Conservation (phyloP, 2,329 filamentous ascomycete species). For the Colletotrichum phormii region DNA sequence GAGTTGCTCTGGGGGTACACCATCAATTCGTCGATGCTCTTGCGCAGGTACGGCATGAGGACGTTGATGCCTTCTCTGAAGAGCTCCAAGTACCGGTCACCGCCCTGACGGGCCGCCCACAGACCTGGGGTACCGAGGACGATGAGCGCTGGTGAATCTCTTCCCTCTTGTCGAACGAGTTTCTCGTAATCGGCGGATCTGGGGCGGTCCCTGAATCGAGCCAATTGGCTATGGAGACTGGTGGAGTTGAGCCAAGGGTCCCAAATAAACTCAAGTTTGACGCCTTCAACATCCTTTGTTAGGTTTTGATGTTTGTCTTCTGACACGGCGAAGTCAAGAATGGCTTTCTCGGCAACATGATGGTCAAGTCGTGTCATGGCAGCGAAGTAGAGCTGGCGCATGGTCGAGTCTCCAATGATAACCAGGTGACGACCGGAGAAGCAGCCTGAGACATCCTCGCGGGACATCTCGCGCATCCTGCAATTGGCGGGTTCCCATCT, state of each 20-base stretch:
- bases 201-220: constrained; percentile 29
- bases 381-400: constrained; percentile 71
- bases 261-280: constrained; percentile 59
- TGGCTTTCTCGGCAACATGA: constrained; percentile 22
- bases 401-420: constrained; percentile 71
- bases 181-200: constrained; percentile 30
- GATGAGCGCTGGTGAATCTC: constrained; percentile 55
- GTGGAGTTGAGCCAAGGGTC: constrained; percentile 69
- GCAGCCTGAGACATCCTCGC: constrained; percentile 64
- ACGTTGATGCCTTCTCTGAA: constrained; percentile 60
- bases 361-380: constrained; percentile 35
- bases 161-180: constrained; percentile 24
- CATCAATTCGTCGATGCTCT: constrained; percentile 39
- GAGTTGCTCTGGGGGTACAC: constrained; percentile 29
- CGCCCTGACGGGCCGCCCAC: constrained; percentile 64
- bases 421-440: constrained; percentile 63
- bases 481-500: constrained; percentile 72
- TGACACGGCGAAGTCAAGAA: constrained; percentile 33
- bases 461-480: constrained; percentile 66
- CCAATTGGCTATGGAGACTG: constrained; percentile 27
- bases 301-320: constrained; percentile 33
- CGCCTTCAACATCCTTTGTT: constrained; percentile 20
- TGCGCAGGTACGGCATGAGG: constrained; percentile 52
- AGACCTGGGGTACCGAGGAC: constrained; percentile 65
- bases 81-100: constrained; percentile 54